Evolutionary conservation across 371 early-diverging fungal genomes (phyloP), one percentile per base, ranked within the genome.

Genomic region (Rhizopus sp.): DNA sequence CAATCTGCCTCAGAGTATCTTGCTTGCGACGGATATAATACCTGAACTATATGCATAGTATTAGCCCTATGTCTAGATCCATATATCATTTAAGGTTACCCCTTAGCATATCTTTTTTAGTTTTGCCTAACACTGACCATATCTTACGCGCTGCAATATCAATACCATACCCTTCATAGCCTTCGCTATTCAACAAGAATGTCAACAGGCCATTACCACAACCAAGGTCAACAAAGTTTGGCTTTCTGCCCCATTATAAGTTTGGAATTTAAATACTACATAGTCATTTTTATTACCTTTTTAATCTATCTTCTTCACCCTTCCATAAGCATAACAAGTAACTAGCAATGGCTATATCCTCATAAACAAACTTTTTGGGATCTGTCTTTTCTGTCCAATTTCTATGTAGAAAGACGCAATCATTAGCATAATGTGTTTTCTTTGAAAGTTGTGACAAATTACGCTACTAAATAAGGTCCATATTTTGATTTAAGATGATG

Each of bases 141-240:
- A 93, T 83, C 56, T 87, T 91, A 53, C 95, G 84, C 31, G 82
- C 72, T 7, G 84, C 80, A 45, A 90, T 76, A 70, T 95, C 95
- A 34, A 95, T 63, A 0, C 95, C 95, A 52, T 77, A 82, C n/a
- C 95, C 95, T 7, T 58, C 40, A 59, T 84, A 88, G 0, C 94
- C 93, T 66, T 94, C 92, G 56, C 77, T 78, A n/a, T 75, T 81
- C 56, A 95, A 68, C 13, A 95, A 56, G 71, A 88, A 97, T 9
- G 91, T 91, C 60, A 95, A 68, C 32, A 95, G 62, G 0, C 95
- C 95, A 72, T 95, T 95, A n/a, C 95, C 95, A 59, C 95, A 94
- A 0, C 94, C 95, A 13, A 95, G 69, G 68, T 95, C 95, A n/a
- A 90, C 81, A 84, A 94, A 95, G 1, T 72, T 71, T 9, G 82